phyloP scores from a whole-genome alignment of 2,329 filamentous ascomycete species.

The Xylogone sp. region DNA sequence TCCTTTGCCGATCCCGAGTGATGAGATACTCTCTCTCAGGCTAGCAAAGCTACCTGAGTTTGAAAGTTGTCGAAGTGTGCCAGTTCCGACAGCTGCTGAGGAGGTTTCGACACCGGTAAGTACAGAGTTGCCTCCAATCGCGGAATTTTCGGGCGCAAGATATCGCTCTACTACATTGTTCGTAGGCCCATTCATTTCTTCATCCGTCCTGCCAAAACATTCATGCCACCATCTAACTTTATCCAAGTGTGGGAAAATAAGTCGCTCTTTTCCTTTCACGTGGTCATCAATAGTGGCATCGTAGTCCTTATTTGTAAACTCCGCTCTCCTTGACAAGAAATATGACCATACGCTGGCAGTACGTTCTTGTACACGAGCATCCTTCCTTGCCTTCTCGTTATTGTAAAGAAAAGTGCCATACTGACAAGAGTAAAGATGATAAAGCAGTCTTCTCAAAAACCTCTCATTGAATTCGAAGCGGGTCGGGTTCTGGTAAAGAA shows the following conservation, averaged over 20 bases:
- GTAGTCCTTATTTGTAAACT: constrained; percentile 82
- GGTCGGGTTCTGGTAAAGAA: constrained; percentile 78
- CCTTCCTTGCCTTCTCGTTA: constrained; percentile 81
- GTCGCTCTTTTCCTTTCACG: constrained; percentile 71
- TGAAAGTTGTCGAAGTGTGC: constrained; percentile 17
- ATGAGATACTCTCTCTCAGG: constrained; percentile 41
- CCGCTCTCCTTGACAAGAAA: constrained; percentile 74
- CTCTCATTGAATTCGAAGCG: constrained; percentile 97
- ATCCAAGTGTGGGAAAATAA: constrained; percentile 73
- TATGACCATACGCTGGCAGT: constrained; percentile 95
- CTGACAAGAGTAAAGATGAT: constrained; percentile 93
- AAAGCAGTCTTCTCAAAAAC: constrained; percentile 82
- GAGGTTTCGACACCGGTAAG: constrained; percentile 25
- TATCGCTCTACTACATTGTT: constrained; percentile 41
- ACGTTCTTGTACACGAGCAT: constrained; percentile 62
- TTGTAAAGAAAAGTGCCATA: constrained; percentile 97
- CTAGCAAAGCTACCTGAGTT: constrained; percentile 33
- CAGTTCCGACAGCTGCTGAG: constrained; percentile 11
- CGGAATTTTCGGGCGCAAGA: constrained; percentile 5
- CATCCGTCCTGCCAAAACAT: constrained; percentile 77
- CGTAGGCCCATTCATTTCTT: constrained; percentile 82
- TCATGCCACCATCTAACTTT: constrained; percentile 95
- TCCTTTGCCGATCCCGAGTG: constrained; percentile 35
- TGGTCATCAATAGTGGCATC: constrained; percentile 74
- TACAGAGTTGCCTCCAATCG: constrained; percentile 11